phyloP scores from a whole-genome alignment of 768 basidiomycete species.

The Lyophyllum atratum region DNA sequence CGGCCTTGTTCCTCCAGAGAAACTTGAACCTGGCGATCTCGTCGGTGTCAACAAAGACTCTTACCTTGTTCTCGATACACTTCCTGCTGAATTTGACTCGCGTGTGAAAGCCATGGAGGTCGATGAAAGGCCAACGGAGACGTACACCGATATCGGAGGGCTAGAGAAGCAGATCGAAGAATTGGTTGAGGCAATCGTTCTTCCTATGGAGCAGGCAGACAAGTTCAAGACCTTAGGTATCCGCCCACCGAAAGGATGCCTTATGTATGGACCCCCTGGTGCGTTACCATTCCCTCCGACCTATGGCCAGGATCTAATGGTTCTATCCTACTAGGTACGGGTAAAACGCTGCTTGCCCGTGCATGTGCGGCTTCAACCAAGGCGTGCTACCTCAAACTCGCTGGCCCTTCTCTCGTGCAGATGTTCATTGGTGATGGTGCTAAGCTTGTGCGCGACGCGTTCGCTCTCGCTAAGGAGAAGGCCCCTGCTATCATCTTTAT shows the following conservation, averaged over 20 bases:
- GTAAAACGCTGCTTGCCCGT: constrained; percentile 95
- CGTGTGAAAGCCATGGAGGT: constrained; percentile 99
- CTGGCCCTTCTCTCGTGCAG: constrained; percentile 96
- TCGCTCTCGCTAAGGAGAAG: constrained; percentile 97
- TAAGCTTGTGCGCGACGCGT: constrained; percentile 97
- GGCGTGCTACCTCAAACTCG: constrained; percentile 97
- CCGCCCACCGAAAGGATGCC: constrained; percentile 93
- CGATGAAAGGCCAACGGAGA: constrained; percentile 96
- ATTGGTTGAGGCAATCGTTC: constrained; percentile 94
- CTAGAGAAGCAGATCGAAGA: constrained; percentile 99
- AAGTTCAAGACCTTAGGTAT: constrained; percentile 99
- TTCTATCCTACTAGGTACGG: constrained; percentile 58
- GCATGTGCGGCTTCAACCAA: constrained; percentile 98
- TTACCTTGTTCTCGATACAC: constrained; percentile 92
- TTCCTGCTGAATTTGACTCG: constrained; percentile 97
- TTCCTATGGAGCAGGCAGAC: constrained; percentile 98
- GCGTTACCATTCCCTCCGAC: constrained; percentile 19
- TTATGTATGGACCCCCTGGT: constrained; percentile 99
- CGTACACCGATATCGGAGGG: constrained; percentile 96
- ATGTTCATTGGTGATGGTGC: constrained; percentile 99
- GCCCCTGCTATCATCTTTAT: constrained; percentile 99
- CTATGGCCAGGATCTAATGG: constrained; percentile 6
- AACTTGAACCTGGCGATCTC: constrained; percentile 89
- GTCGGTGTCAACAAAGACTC: constrained; percentile 99
- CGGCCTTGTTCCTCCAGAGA: constrained; percentile 91